A percentile compares a stretch with the other conserved stretches of the same genome.
Conservation (phyloP, 2,329 filamentous ascomycete species). For the Exophiala sp. region DNA sequence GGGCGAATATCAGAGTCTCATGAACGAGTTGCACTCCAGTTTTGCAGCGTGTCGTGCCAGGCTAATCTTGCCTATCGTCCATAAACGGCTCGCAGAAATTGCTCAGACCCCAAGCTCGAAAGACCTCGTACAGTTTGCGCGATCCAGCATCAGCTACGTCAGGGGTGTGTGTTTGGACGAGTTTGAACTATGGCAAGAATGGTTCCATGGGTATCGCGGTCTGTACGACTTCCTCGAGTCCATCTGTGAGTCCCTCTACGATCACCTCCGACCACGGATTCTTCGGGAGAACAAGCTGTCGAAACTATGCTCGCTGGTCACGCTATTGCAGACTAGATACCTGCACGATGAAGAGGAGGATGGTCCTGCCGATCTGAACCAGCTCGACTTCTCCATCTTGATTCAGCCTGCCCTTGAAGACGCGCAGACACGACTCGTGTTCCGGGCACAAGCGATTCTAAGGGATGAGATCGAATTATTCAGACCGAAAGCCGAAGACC, state of each 20-base stretch:
- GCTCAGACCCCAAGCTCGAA: conserved; percentile 58
- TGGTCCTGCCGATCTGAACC: conserved; percentile 48
- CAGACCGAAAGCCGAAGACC: conserved; percentile 61
- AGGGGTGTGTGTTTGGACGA: conserved; percentile 65
- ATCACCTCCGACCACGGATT: conserved; percentile 61
- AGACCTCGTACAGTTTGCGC: conserved; percentile 63
- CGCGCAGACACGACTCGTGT: conserved; percentile 64
- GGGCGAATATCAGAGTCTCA: conserved; percentile 63
- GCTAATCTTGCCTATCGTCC: conserved; percentile 59
- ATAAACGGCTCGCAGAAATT: conserved; percentile 56
- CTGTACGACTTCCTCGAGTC: conserved; percentile 65
- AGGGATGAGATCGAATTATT: conserved; percentile 65
- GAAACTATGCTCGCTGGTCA: conserved; percentile 65
- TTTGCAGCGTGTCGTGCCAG: conserved; percentile 58
- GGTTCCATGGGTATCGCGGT: conserved; percentile 61
- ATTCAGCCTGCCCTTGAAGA: conserved; percentile 66
- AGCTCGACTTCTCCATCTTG: conserved; percentile 60
- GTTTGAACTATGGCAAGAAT: conserved; percentile 64
- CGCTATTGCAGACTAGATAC: conserved; percentile 63
- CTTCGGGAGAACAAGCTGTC: conserved; percentile 65
- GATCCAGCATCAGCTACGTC: conserved; percentile 62
- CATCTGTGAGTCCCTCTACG: conserved; percentile 65
- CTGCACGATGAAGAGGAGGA: conserved; percentile 57
- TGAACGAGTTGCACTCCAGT: conserved; percentile 63
- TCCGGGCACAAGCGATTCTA: conserved; percentile 61